A percentile compares a stretch with the other conserved stretches of the same genome.
These are phyloP conservation scores for Apiotrichum sp. DNA, from an alignment of 1,284 basidiomycete genomes.

Conservation along the genomic window DNA sequence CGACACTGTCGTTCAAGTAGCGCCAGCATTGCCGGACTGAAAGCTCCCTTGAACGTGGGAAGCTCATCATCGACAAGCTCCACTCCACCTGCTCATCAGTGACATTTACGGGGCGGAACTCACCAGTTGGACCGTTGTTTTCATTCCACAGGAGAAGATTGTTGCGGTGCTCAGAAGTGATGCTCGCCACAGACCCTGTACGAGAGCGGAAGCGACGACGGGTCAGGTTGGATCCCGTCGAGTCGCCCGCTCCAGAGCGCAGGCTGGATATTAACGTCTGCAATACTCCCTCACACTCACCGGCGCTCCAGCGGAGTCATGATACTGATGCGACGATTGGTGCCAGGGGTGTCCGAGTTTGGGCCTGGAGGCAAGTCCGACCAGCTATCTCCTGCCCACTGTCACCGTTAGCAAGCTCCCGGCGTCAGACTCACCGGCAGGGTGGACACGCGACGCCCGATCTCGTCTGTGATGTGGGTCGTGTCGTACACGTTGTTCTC, in stretches of 20 bases:
- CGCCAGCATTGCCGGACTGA: slow-evolving; percentile 29
- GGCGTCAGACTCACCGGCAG: no score
- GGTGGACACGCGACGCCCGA: no score
- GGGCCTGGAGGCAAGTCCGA: neutral
- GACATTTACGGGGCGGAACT: neutral
- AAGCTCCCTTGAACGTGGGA: slow-evolving; percentile 1
- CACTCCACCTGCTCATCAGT: no score
- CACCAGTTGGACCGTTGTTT: neutral
- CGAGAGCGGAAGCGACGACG: neutral
- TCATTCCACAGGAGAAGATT: no score
- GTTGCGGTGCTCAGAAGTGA: neutral
- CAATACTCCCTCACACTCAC: slow-evolving; percentile 10
- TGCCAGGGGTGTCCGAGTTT: neutral
- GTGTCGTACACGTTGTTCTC: no score
- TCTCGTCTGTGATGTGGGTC: no score
- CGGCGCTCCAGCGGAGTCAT: slow-evolving; percentile 34
- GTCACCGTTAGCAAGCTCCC: neutral
- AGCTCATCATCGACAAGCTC: no score
- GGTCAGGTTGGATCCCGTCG: neutral
- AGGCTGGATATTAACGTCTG: neutral
- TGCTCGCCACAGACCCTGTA: neutral
- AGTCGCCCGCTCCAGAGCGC: neutral
- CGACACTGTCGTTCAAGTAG: slow-evolving; percentile 36
- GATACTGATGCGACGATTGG: slow-evolving; percentile 22
- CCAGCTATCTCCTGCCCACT: neutral